A percentile compares a stretch with the other conserved stretches of the same genome.
Evolutionary conservation across 2,329 filamentous ascomycete species (phyloP).

Genomic region (Aspergillus sp.): DNA sequence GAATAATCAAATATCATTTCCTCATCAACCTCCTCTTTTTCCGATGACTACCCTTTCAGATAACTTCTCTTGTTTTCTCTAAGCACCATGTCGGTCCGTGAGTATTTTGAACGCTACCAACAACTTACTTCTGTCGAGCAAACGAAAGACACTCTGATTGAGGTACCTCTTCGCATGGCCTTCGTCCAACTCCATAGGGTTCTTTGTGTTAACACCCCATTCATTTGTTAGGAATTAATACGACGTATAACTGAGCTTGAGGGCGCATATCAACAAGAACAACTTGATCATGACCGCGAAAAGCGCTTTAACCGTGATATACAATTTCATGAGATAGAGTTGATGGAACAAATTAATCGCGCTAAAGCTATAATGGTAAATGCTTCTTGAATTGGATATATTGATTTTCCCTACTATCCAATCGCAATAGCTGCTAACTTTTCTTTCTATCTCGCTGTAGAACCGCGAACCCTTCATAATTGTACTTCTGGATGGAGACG

Average conservation of each 20-base stretch:
- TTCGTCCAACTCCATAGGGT: conserved; percentile 5
- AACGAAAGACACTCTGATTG: conserved; percentile 49
- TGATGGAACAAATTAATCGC: conserved; percentile 48
- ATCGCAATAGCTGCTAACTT: conserved; percentile 6
- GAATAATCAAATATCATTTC: background rate
- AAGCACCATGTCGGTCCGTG: conserved; percentile 33
- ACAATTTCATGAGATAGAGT: conserved; percentile 47
- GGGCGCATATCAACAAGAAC: conserved; percentile 43
- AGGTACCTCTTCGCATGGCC: conserved; percentile 34
- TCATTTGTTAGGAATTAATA: conserved; percentile 44
- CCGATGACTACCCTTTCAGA: conserved; percentile 2
- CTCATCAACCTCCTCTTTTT: background rate
- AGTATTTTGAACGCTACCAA: conserved; percentile 45
- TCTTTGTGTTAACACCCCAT: conserved; percentile 16
- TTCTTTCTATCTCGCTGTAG: conserved; percentile 27
- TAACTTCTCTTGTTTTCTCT: background rate
- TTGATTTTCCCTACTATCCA: background rate
- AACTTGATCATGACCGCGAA: conserved; percentile 50
- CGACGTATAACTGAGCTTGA: conserved; percentile 46
- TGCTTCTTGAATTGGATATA: background rate
- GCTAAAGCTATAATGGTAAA: conserved; percentile 48
- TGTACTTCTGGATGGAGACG: conserved; percentile 57
- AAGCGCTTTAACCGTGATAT: conserved; percentile 49
- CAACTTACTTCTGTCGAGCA: conserved; percentile 46
- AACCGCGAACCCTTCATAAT: conserved; percentile 56